phyloP scores from a whole-genome alignment of 2,329 filamentous ascomycete species.

The Coniochaeta hoffmannii region DNA sequence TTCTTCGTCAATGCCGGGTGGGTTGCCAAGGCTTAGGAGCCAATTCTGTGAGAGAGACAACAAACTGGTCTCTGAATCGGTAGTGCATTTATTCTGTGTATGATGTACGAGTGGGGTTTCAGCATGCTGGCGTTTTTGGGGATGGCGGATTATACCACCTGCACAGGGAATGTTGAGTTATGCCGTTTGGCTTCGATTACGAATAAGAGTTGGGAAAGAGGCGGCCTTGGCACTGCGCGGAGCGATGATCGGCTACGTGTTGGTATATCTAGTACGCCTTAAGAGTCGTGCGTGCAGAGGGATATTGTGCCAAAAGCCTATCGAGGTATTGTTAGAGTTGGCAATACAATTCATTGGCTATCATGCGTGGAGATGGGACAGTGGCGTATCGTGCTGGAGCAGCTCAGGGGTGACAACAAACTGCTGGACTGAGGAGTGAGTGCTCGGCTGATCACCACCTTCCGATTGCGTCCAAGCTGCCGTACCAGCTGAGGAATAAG shows the following conservation, averaged over 20 bases:
- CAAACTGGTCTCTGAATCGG: background rate
- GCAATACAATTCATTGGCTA: too few species aligned
- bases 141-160: background rate
- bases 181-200: background rate
- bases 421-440: background rate
- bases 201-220: background rate
- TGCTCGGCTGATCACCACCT: background rate
- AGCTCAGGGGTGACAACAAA: background rate
- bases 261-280: too few species aligned
- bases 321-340: too few species aligned
- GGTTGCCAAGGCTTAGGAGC: slow-evolving; percentile 67
- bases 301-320: too few species aligned
- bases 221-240: background rate
- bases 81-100: background rate
- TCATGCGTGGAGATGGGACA: too few species aligned
- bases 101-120: background rate
- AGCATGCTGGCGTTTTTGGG: background rate
- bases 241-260: too few species aligned
- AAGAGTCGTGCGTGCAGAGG: too few species aligned
- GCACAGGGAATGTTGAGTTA: background rate
- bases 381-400: too few species aligned
- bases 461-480: background rate
- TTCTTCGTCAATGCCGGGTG: slow-evolving; percentile 91
- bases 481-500: background rate
- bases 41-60: background rate